These are phyloP conservation scores for Candida sp. DNA, from an alignment of 1,139 yeast genomes.

Conservation along the genomic window DNA sequence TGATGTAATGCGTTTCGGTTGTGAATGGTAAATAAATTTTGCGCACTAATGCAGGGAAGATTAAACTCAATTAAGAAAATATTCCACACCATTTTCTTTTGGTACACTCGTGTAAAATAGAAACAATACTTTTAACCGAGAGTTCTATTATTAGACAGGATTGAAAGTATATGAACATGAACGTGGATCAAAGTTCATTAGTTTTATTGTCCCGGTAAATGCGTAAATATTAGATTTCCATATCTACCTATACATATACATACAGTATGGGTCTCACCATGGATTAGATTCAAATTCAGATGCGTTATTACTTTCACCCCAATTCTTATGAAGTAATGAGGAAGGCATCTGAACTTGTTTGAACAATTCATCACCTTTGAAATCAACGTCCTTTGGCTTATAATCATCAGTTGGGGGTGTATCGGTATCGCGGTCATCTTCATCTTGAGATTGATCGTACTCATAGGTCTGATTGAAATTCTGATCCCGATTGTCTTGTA, in stretches of 20 bases:
- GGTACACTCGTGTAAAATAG: too few species aligned
- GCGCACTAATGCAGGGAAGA: too few species aligned
- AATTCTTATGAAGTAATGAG: constrained; percentile 48
- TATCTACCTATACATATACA: not conserved
- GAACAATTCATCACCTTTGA: constrained; percentile 49
- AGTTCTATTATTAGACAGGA: too few species aligned
- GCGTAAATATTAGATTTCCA: too few species aligned
- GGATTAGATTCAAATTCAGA: constrained; percentile 46
- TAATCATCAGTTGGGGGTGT: constrained; percentile 11
- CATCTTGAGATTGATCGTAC: constrained; percentile 22
- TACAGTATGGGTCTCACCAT: constrained; percentile 29
- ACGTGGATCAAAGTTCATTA: too few species aligned
- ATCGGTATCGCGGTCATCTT: constrained; percentile 11
- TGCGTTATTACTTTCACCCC: constrained; percentile 41
- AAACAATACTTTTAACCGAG: too few species aligned
- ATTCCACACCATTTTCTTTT: too few species aligned
- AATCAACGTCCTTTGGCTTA: constrained; percentile 9
- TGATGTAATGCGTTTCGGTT: not conserved
- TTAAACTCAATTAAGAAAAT: too few species aligned
- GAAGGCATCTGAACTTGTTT: constrained; percentile 49
- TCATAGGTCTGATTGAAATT: constrained; percentile 33
- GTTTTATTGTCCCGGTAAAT: too few species aligned
- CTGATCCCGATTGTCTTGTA: constrained; percentile 28
- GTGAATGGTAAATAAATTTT: too few species aligned
- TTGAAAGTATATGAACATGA: too few species aligned